Evolutionary conservation across 1,284 basidiomycete species (phyloP).

Genomic region (Ceratorhiza oryzae-sativae): DNA sequence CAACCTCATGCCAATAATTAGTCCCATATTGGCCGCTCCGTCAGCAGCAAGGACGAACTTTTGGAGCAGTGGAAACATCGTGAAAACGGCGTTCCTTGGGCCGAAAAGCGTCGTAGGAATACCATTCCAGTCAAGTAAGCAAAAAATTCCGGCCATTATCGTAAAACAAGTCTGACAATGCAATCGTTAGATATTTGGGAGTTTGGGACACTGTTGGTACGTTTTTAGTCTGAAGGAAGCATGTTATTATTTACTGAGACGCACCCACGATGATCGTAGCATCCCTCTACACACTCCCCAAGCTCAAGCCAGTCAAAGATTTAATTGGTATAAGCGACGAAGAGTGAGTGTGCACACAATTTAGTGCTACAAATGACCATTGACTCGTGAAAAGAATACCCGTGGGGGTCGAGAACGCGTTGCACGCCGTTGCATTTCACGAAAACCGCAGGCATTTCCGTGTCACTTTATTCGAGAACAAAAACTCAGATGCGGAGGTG

Average conservation of each 20-base stretch:
- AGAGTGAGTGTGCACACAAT: constrained; percentile 7
- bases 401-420: constrained; percentile 26
- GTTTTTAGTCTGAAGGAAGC: not conserved
- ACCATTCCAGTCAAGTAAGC: constrained; percentile 21
- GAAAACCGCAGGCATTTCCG: constrained; percentile 34
- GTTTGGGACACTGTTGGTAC: constrained; percentile 36
- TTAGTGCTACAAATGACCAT: not conserved
- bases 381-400: constrained; percentile 3
- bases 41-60: constrained; percentile 1
- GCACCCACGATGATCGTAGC: not conserved
- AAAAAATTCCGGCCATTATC: not conserved
- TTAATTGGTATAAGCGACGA: not conserved
- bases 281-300: not conserved
- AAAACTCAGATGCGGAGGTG: not conserved
- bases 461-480: constrained; percentile 20
- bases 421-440: constrained; percentile 38
- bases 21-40: constrained; percentile 23
- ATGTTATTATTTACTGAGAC: not conserved
- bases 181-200: constrained; percentile 5
- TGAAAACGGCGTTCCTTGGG: constrained; percentile 13
- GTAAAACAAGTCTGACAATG: not conserved
- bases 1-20: not conserved
- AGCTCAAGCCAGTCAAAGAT: constrained; percentile 6
- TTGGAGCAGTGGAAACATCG: constrained; percentile 14
- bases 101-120: not conserved